A percentile compares a stretch with the other conserved stretches of the same genome.
phyloP scores from a whole-genome alignment of 2,329 filamentous ascomycete genomes.

The Cryphonectria parasitica region DNA sequence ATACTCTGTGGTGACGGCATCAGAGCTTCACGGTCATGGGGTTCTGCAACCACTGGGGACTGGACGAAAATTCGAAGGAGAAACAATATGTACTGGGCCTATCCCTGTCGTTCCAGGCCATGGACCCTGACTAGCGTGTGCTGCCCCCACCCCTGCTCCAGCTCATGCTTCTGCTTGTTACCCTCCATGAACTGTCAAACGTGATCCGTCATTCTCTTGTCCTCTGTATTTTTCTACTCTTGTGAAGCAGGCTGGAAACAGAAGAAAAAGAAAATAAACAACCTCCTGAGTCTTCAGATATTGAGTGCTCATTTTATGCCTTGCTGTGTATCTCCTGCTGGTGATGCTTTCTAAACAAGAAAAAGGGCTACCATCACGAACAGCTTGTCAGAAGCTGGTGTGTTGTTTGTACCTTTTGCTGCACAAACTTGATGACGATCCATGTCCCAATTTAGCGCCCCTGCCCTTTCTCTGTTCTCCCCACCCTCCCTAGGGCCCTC shows the following conservation, averaged over 20 bases:
- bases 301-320: neutral
- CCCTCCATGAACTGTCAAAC: neutral
- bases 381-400: constrained; percentile 8
- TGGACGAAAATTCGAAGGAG: constrained; percentile 6
- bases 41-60: neutral
- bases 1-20: neutral
- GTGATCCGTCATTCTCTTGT: neutral
- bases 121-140: constrained; percentile 14
- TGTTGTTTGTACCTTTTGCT: constrained; percentile 7
- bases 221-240: neutral
- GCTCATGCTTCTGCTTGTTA: constrained; percentile 1
- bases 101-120: constrained; percentile 6
- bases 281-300: too few species aligned
- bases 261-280: too few species aligned
- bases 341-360: neutral
- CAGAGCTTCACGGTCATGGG: constrained; percentile 7
- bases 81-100: neutral
- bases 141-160: constrained; percentile 6
- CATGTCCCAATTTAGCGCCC: constrained; percentile 14
- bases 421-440: constrained; percentile 14
- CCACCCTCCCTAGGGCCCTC: neutral
- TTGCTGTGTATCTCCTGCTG: too few species aligned
- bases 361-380: neutral
- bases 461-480: constrained; percentile 1
- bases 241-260: neutral